Base-by-base conservation (phyloP, 768 basidiomycete genomes). In the Gymnopilus dilepis region DNA sequence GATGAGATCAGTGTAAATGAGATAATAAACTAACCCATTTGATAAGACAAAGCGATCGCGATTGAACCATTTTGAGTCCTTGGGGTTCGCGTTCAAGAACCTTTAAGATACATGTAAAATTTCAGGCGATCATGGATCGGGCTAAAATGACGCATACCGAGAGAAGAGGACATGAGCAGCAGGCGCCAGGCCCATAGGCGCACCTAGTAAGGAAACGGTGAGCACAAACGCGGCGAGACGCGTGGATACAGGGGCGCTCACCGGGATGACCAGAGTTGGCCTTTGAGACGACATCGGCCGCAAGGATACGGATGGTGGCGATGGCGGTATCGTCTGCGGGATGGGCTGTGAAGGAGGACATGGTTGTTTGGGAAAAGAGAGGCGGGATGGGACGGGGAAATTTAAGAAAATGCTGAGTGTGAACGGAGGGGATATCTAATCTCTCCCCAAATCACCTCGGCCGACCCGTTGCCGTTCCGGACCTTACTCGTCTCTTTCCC, bases 31-130 rank as follows among this genome's bases (percentile, higher is more conserved):
- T 67, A 76, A 95, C 87, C 95, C 95, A 72, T 97, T 97, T 66
- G 95, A 97, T 66, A 97, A 88, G 62, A 98, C 95, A 70, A 97
- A 98, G 77, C 95, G 90, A 82, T 97, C 95, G 63, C 96, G 90
- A 79, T 96, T 97, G 80, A 90, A 91, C 95, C 94, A 97, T 76
- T 93, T 89, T 41, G 95, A 87, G 80, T 84, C 90, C 75, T 88
- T 88, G 52, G 95, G 92, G 79, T 95, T 96, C 70, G 89, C 88
- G 65, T 91, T 91, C 79, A 97, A 75, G 84, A 95, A 93, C 19
- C 92, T 93, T 30, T 6, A 37, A 42, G 24, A 63, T 62, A 11
- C 48, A 56, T n/a, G 22, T 3, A 7, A 47, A 53, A 60, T 38
- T 37, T 52, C 56, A 53, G 52, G 59, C 65, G 51, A 60, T 50